These are phyloP conservation scores for sunflower (Helianthus annuus) DNA, from an alignment of 129 eudicot species.

Conservation along the genomic window HanXRQr2.0-SUNRISE NC_035445.2:91851017-91851516, in stretches of 20 bases:
- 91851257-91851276: not conserved
- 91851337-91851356: too few relatives aligned
- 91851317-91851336: too few relatives aligned
- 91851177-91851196: conserved; percentile 69
- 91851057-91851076: conserved; percentile 91
- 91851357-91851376: too few relatives aligned
- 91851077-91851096: conserved; percentile 75
- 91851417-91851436: too few relatives aligned
- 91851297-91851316: not conserved
- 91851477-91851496: too few relatives aligned
- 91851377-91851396: too few relatives aligned
- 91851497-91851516: too few relatives aligned
- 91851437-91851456: too few relatives aligned
- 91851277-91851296: not conserved
- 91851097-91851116: conserved; percentile 93
- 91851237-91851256: conserved; percentile 91
- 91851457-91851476: too few relatives aligned
- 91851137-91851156: conserved; percentile 59
- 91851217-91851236: conserved; percentile 56
- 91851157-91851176: conserved; percentile 56
- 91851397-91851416: too few relatives aligned
- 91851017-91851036: conserved; percentile 66
- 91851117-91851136: conserved; percentile 74
- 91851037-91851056: conserved; percentile 81
- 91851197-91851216: conserved; percentile 59